Conservation (phyloP, 148 eudicot species). For the Euryodendron excelsum region DNA sequence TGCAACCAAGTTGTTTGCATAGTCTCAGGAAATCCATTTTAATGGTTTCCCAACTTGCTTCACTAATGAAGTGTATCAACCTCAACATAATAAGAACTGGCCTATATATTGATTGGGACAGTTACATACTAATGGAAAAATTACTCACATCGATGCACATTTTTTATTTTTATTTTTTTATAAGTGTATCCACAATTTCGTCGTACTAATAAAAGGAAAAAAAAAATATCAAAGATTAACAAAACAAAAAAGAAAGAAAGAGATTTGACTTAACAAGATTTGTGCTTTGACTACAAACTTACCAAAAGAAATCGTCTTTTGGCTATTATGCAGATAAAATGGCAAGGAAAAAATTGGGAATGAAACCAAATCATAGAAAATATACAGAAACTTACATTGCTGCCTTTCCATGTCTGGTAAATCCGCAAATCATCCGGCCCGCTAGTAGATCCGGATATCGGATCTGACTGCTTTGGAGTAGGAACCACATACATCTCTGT, state of each 20-base stretch:
- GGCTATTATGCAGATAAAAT: neutral
- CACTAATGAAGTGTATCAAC: neutral
- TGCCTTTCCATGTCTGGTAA: constrained; percentile 92
- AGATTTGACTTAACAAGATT: neutral
- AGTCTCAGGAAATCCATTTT: neutral
- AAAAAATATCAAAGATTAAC: neutral
- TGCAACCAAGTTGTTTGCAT: neutral
- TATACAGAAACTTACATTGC: constrained; percentile 54
- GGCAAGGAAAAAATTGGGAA: neutral
- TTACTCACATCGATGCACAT: neutral
- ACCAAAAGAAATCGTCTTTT: neutral
- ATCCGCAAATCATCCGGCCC: constrained; percentile 58
- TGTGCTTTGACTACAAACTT: neutral
- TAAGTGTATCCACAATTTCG: too few relatives aligned
- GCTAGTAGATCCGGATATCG: constrained; percentile 43
- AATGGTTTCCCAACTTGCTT: neutral
- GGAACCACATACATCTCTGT: constrained; percentile 83
- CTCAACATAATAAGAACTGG: too few relatives aligned
- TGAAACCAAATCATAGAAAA: neutral
- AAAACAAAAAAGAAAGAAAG: neutral
- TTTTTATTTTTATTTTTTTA: too few relatives aligned
- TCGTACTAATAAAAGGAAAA: neutral
- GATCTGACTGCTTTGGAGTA: constrained; percentile 77
- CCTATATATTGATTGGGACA: too few relatives aligned
- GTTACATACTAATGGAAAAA: neutral